Evolutionary conservation across 2,329 filamentous ascomycete species (phyloP).

Genomic region (Fusarium fujikuroi): DNA sequence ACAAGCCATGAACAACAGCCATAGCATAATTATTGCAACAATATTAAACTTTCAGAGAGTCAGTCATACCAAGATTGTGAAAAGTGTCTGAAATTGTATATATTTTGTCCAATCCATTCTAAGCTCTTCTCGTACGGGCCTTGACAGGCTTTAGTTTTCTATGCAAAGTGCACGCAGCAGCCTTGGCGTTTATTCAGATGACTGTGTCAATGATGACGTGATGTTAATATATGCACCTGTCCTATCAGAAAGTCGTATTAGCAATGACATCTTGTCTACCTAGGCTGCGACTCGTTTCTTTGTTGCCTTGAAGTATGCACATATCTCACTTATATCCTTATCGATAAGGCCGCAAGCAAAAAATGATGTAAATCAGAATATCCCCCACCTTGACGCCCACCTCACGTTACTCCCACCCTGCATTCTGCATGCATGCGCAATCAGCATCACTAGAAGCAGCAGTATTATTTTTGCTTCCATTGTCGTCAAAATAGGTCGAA

Average conservation of each 20-base stretch:
- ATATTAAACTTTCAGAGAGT: not conserved
- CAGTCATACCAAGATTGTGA: not conserved
- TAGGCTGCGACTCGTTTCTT: not conserved
- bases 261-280: not conserved
- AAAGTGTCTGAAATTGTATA: not conserved
- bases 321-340: conserved; percentile 31
- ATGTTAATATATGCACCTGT: not conserved
- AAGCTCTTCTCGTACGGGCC: not conserved
- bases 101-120: not conserved
- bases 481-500: conserved; percentile 54
- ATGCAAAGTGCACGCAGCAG: not conserved
- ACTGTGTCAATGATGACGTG: not conserved
- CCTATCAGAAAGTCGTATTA: not conserved
- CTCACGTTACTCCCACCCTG: conserved; percentile 2
- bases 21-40: not conserved
- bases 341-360: conserved; percentile 37
- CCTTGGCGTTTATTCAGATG: not conserved
- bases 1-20: not conserved
- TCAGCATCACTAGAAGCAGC: conserved; percentile 1
- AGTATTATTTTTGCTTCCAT: not conserved
- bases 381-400: conserved; percentile 32
- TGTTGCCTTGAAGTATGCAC: conserved; percentile 19
- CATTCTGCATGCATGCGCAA: conserved; percentile 27
- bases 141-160: not conserved
- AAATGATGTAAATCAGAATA: conserved; percentile 42